A percentile compares a stretch with the other conserved stretches of the same genome.
Evolutionary conservation across 2,329 filamentous ascomycete species (phyloP).

Genomic region (Pseudogymnoascus sp.): DNA sequence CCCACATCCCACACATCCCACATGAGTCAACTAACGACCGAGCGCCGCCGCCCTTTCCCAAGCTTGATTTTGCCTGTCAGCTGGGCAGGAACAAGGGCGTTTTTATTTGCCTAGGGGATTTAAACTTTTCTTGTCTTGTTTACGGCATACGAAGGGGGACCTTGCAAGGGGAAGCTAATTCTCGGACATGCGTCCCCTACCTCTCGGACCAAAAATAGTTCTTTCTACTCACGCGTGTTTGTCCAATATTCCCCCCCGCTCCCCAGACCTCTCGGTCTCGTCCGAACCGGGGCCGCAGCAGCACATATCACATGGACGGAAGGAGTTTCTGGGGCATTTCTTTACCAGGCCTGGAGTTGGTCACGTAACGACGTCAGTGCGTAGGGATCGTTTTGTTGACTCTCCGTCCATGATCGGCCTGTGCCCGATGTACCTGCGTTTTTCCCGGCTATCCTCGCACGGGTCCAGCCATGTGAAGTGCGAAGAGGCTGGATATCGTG

Average conservation of each 20-base stretch:
- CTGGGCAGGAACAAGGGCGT: neutral
- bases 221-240: neutral
- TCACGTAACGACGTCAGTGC: neutral
- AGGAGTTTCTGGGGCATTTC: neutral
- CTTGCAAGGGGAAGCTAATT: neutral
- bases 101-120: neutral
- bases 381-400: neutral
- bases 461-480: neutral
- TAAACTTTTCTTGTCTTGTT: neutral
- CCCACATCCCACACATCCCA: neutral
- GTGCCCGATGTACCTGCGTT: neutral
- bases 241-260: neutral
- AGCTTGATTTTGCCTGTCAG: constrained; percentile 5
- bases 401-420: constrained; percentile 4
- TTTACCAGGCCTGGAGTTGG: neutral
- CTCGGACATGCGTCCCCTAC: neutral
- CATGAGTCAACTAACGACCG: neutral
- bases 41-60: neutral
- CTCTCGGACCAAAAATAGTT: neutral
- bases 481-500: neutral
- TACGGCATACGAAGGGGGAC: neutral
- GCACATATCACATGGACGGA: neutral
- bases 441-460: neutral
- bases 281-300: neutral
- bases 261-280: neutral